phyloP scores from a whole-genome alignment of 495 filamentous ascomycete species.

The Trichoderma gamsii region DNA sequence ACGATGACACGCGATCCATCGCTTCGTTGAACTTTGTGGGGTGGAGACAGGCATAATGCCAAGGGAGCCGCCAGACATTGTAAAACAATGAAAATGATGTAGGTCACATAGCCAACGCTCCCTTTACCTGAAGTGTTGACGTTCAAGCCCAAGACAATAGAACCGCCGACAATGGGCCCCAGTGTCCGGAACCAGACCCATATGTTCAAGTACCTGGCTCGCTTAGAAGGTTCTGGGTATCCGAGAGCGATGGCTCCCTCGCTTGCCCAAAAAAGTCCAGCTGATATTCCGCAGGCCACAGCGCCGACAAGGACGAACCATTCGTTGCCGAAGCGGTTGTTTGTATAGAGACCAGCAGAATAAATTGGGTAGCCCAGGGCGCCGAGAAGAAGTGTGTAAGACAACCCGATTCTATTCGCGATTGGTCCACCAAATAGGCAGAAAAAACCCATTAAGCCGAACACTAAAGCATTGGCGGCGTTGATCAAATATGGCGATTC shows the following conservation, averaged over 20 bases:
- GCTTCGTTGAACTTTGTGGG: conserved; percentile 41
- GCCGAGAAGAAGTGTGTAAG: conserved; percentile 40
- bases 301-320: conserved; percentile 47
- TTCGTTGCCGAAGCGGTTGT: conserved; percentile 42
- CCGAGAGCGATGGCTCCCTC: conserved; percentile 47
- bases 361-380: conserved; percentile 45
- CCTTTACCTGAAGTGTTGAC: conserved; percentile 24
- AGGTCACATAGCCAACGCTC: conserved; percentile 43
- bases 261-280: conserved; percentile 43
- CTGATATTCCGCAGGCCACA: conserved; percentile 41
- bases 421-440: conserved; percentile 40
- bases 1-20: conserved; percentile 38
- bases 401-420: conserved; percentile 40
- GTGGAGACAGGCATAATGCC: conserved; percentile 40
- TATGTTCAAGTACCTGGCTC: conserved; percentile 43
- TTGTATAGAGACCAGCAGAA: conserved; percentile 43
- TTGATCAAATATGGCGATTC: conserved; percentile 36
- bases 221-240: conserved; percentile 42
- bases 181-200: conserved; percentile 46
- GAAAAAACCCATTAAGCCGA: conserved; percentile 38
- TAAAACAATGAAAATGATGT: conserved; percentile 43
- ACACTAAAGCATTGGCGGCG: conserved; percentile 46
- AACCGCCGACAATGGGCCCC: conserved; percentile 44
- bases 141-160: conserved; percentile 44
- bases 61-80: conserved; percentile 43